Base-by-base conservation (phyloP, 73 alveolate species). In the Paramecium biaurelia region DNA sequence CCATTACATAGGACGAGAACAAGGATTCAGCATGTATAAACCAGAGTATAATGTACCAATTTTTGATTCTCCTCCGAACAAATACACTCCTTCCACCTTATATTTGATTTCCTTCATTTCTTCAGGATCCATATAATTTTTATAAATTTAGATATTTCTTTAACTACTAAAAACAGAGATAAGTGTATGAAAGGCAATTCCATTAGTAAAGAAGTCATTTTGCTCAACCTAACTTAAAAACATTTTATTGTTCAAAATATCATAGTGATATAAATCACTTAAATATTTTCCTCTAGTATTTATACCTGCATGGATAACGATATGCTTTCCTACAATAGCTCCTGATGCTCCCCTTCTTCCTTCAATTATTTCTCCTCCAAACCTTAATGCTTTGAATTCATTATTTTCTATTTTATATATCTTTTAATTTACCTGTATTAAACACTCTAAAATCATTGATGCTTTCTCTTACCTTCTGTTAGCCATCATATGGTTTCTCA, bases 401-500 rank as follows among this genome's bases (percentile, higher is more conserved):
- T 79, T 45, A 45, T 45, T 79, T 74, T 74, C 87, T 63, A 63
- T 11, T 63, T 26, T 14, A 53, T 53, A 30, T 26, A 63, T 63
- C 23, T 24, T 0, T 5, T 11, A 26, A 32, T 1, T 8, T 63
- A 43, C 56, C 90, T n/a, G 90, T 79, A 24, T 79, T 79, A 45
- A 42, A 79, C 28, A 79, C 26, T 24, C 90, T 21, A 10, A 79
- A 79, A 43, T 79, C 90, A 79, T 79, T 79, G 4, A 35, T 23
- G 47, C 90, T 43, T 24, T 79, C 90, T 45, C 90, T 79, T 20
- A 79, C 43, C n/a, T 43, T 79, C 45, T 79, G n/a, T 34, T 79
- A 79, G 8, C 90, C 90, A 79, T 79, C 90, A 43, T 79, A 79
- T 1, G 90, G 90, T 79, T 79, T 79, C 57, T 79, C 90, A 21